These are phyloP conservation scores for Colletotrichum lindemuthianum DNA, from an alignment of 2,329 filamentous ascomycete genomes.

Conservation along the genomic window DNA sequence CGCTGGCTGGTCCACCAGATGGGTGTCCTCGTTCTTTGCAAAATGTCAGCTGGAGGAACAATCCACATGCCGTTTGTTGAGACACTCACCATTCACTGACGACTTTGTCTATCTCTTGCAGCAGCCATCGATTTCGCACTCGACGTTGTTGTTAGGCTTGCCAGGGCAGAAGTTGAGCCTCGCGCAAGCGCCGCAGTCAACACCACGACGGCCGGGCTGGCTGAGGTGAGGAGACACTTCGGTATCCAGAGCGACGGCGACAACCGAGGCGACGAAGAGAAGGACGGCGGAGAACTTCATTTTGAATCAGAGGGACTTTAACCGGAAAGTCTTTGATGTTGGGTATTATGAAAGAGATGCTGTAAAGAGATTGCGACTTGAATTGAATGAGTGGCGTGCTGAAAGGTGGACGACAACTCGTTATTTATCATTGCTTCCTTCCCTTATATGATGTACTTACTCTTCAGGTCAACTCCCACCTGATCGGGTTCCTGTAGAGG, in stretches of 20 bases:
- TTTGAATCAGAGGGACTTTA: slow-evolving; percentile 14
- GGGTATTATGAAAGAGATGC: neutral
- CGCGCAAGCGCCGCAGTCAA: slow-evolving; percentile 24
- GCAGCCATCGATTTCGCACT: slow-evolving; percentile 30
- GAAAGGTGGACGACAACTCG: neutral
- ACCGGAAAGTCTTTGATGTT: slow-evolving; percentile 10
- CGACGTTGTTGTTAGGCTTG: slow-evolving; percentile 25
- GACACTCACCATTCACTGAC: neutral
- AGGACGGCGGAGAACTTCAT: slow-evolving; percentile 26
- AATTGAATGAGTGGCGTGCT: neutral
- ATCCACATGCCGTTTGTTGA: neutral
- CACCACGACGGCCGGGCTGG: slow-evolving; percentile 24
- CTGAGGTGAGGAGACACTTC: slow-evolving; percentile 17
- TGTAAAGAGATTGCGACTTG: neutral
- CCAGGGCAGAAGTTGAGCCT: slow-evolving; percentile 28
- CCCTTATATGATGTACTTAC: neutral
- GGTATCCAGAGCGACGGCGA: slow-evolving; percentile 25
- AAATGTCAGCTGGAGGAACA: too few relatives aligned
- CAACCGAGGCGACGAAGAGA: slow-evolving; percentile 25
- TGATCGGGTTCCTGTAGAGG: neutral
- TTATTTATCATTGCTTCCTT: slow-evolving; percentile 12
- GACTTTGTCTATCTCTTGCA: slow-evolving; percentile 8
- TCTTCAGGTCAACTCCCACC: neutral
- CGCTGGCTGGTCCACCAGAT: too few relatives aligned
- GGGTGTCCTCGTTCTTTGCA: too few relatives aligned